These are phyloP conservation scores for Plasmodium relictum DNA, from an alignment of 169 alveolate species.

Conservation along the genomic window DNA sequence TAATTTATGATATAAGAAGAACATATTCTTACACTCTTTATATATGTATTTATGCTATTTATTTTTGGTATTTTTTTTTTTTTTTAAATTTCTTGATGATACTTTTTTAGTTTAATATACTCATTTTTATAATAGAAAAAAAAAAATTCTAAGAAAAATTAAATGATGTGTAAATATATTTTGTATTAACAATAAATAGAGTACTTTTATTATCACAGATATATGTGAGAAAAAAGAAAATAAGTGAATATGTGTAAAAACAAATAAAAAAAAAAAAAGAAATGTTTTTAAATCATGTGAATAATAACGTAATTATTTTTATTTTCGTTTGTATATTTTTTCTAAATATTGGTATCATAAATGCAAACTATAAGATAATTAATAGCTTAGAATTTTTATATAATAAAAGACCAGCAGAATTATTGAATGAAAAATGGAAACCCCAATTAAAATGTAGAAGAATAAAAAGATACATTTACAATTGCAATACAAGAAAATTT, in stretches of 20 bases:
- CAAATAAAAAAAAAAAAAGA: conserved; percentile 7
- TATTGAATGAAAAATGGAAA: neutral
- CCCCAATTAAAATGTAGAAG: neutral
- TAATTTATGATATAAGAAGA: no score
- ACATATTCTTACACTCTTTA: no score
- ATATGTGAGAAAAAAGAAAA: neutral
- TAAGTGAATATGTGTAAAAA: neutral
- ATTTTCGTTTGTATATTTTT: conserved; percentile 33
- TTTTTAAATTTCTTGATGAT: no score
- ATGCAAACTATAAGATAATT: neutral
- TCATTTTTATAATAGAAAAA: no score
- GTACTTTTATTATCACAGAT: neutral
- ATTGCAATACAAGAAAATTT: neutral
- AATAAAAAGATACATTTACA: neutral
- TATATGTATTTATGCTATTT: no score
- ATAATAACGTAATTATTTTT: conserved; percentile 14
- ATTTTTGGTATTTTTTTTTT: no score
- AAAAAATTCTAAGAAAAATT: no score
- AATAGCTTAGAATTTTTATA: neutral
- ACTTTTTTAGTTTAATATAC: no score
- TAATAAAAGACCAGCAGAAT: conserved; percentile 1
- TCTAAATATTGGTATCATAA: neutral
- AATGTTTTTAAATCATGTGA: conserved; percentile 68
- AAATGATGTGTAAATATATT: neutral
- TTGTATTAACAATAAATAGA: neutral